Conservation (phyloP, 257 asterid species). For the Ajuga chamaepitys region DNA sequence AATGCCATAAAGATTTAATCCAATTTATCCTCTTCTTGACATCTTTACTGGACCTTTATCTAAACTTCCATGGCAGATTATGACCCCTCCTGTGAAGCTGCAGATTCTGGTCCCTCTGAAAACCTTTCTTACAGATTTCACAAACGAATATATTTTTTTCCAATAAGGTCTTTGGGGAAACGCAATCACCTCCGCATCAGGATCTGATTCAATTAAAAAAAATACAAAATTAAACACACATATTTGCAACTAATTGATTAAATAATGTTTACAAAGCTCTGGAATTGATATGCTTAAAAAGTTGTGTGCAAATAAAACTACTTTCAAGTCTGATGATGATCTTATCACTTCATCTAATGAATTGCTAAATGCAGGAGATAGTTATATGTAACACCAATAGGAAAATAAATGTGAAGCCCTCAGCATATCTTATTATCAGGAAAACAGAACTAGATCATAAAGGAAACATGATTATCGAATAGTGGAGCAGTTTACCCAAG, state of each 20-base stretch:
- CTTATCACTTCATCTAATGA: too few relatives aligned
- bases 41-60: conserved; percentile 60
- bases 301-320: too few relatives aligned
- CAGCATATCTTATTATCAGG: neutral
- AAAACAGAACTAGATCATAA: neutral
- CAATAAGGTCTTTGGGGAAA: conserved; percentile 62
- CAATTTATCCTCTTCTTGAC: conserved; percentile 63
- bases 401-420: neutral
- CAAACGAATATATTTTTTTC: conserved; percentile 85
- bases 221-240: too few relatives aligned
- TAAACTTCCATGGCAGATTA: conserved; percentile 80
- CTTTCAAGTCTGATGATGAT: too few relatives aligned
- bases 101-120: conserved; percentile 86
- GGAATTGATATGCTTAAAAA: too few relatives aligned
- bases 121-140: conserved; percentile 75
- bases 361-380: neutral
- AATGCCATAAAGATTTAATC: too few relatives aligned
- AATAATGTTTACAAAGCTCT: too few relatives aligned
- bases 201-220: conserved; percentile 51
- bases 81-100: conserved; percentile 92
- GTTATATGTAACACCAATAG: neutral
- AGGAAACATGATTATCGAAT: neutral
- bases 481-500: too few relatives aligned
- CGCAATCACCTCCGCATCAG: conserved; percentile 82
- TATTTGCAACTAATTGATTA: too few relatives aligned